Base-by-base conservation (phyloP, 2,329 filamentous ascomycete genomes). In the Paraphaeosphaeria sporulosa region DNA sequence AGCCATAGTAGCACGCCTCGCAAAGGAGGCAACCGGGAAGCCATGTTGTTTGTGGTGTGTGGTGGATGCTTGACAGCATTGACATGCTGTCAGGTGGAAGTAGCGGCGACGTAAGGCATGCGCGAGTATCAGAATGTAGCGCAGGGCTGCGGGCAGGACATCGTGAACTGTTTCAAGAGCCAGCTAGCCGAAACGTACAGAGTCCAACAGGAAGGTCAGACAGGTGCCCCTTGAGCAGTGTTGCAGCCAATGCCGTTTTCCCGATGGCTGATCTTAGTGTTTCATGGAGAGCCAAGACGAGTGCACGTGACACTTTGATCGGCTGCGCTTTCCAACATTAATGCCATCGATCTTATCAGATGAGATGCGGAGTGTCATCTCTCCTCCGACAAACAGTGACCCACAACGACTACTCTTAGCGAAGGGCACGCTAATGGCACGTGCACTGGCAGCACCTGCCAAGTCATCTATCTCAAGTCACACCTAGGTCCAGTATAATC, bases 301-400 rank as follows among this genome's bases (percentile, higher is more conserved):
- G 58, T 30, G 62, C 63, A 58, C 58, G 52, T 51, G n/a, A 42
- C 57, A 34, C 38, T 44, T 64, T 66, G 12, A 44, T 12, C 42
- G n/a, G 8, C 36, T 2, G 36, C 36, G 27, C 27, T 4, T 30
- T 8, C 27, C 27, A 4, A 30, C 27, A 30, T 30, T 8, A 9
- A 32, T 12, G 30, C 6, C 3, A 27, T 27, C 25, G 36, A 70
- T 71, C 69, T 71, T 70, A 73, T 73, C 68, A 66, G 70, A 72
- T 72, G 49, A 57, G 58, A 61, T 61, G 58, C 58, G 48, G 43
- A 53, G 44, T 25, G 27, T 9, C 23, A 15, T 8, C 15, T 40
- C 38, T 40, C 7, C 38, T n/a, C 38, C 38, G 17, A 40, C 17
- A 4, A 19, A n/a, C 17, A 40, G 38, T 40, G 38, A n/a, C 38